These are phyloP conservation scores for Blastocystis sp. DNA, from an alignment of 352 stramenopile species.

Conservation along the genomic window DNA sequence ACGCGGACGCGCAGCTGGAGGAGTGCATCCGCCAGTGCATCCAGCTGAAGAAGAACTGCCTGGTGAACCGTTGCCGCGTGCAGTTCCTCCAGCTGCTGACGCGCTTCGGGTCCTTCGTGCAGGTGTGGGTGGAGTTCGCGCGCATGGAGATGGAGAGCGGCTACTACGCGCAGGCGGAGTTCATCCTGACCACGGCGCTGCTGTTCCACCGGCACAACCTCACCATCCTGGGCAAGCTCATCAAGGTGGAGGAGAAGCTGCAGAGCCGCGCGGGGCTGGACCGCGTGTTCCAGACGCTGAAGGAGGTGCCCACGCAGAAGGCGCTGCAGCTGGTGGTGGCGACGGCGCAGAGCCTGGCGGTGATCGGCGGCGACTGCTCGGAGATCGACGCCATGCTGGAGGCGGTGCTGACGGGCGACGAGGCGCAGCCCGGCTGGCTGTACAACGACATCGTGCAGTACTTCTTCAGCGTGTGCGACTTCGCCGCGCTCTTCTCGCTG, in stretches of 20 bases:
- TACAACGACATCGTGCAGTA: constrained; percentile 81
- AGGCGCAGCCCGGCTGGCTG: constrained; percentile 77
- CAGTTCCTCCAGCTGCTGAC: background rate
- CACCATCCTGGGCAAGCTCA: constrained; percentile 75
- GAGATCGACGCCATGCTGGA: background rate
- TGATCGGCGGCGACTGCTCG: constrained; percentile 75
- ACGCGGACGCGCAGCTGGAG: background rate
- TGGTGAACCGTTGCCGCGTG: background rate
- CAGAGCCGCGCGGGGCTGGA: constrained; percentile 75
- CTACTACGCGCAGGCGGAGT: constrained; percentile 75
- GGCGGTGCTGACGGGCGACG: constrained; percentile 59
- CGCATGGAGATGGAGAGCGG: constrained; percentile 84
- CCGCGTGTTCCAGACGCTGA: constrained; percentile 76
- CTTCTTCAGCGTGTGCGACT: constrained; percentile 74
- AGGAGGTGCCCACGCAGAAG: constrained; percentile 77
- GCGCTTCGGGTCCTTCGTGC: constrained; percentile 42
- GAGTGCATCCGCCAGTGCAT: constrained; percentile 25
- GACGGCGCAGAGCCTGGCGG: constrained; percentile 78
- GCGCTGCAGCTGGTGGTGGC: constrained; percentile 82
- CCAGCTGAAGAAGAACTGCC: background rate
- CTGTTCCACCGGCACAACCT: constrained; percentile 77
- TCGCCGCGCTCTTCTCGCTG: constrained; percentile 76
- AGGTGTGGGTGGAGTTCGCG: constrained; percentile 82
- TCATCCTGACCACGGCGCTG: constrained; percentile 77
- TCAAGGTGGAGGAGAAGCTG: constrained; percentile 80